Evolutionary conservation across 78 protist species (phyloP).

Genomic region (Dictyostelium purpureum): DNA sequence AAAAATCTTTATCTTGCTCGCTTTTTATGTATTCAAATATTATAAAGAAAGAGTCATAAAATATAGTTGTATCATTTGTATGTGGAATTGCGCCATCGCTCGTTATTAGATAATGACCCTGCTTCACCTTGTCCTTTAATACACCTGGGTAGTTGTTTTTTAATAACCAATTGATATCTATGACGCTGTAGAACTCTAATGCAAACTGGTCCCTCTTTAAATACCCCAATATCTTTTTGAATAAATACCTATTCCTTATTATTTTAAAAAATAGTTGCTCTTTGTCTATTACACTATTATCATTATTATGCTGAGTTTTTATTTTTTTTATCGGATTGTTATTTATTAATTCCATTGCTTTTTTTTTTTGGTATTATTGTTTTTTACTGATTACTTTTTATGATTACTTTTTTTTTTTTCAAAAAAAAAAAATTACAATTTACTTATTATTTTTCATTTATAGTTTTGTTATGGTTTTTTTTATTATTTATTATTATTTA

Average conservation of each 20-base stretch:
- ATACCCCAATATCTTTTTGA: neutral
- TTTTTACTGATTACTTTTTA: no score
- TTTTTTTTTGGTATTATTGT: no score
- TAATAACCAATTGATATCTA: neutral
- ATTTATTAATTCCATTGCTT: no score
- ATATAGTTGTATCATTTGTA: neutral
- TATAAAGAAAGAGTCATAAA: neutral
- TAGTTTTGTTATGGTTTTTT: no score
- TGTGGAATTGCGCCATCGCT: neutral
- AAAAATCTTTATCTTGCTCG: neutral
- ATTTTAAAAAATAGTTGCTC: slow-evolving; percentile 2
- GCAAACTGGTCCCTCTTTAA: neutral
- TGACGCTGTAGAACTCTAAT: neutral
- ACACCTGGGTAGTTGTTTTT: neutral
- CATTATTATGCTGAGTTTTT: no score
- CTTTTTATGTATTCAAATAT: neutral
- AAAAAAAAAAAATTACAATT: no score
- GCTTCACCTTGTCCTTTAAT: neutral
- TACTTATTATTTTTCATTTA: no score
- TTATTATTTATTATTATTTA: no score
- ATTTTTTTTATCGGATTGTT: neutral
- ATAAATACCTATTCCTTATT: neutral
- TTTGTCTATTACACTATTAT: neutral
- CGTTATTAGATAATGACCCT: no score
- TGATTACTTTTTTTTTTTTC: no score